A percentile compares a stretch with the other conserved stretches of the same genome.
phyloP scores from a whole-genome alignment of 2,329 filamentous ascomycete genomes.

The Neofusicoccum umdonicola region DNA sequence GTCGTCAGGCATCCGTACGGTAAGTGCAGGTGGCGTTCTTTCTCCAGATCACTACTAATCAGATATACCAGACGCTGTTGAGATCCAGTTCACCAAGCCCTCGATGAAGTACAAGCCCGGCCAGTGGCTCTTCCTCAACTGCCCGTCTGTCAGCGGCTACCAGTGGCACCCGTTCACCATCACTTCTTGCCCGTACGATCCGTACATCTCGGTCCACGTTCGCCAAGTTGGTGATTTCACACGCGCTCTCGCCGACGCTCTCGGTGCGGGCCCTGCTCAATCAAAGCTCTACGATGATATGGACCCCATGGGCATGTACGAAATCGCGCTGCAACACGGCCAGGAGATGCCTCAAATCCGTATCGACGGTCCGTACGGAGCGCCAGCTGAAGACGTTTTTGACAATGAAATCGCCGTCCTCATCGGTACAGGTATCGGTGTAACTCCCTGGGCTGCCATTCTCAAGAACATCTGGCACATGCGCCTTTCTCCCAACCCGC shows the following conservation, averaged over 20 bases:
- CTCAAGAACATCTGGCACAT: conserved; percentile 98
- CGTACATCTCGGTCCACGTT: conserved; percentile 90
- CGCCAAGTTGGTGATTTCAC: conserved; percentile 98
- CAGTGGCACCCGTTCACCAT: conserved; percentile 99
- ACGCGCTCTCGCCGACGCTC: conserved; percentile 83
- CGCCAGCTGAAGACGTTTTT: conserved; percentile 96
- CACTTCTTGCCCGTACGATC: conserved; percentile 94
- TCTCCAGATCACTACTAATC: conserved; percentile 4
- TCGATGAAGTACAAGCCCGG: conserved; percentile 98
- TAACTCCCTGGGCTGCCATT: conserved; percentile 83
- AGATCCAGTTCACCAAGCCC: conserved; percentile 95
- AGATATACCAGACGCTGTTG: conserved; percentile 69
- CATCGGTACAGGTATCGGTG: conserved; percentile 82
- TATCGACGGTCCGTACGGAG: conserved; percentile 94
- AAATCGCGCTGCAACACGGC: conserved; percentile 89
- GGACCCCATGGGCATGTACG: conserved; percentile 95
- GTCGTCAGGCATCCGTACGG: conserved; percentile 95
- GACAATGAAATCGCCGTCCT: conserved; percentile 85
- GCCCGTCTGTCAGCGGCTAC: conserved; percentile 80
- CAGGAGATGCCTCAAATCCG: conserved; percentile 87
- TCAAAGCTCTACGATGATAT: conserved; percentile 86
- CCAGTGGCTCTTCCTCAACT: conserved; percentile 96
- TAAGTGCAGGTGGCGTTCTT: conserved; percentile 42
- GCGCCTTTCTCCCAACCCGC: conserved; percentile 84
- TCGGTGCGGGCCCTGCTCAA: conserved; percentile 87